Percentiles rank a stretch among this genome's conserved stretches.
Conservation (phyloP, 495 filamentous ascomycete genomes). For the Penicillium atrosanguineum region DNA sequence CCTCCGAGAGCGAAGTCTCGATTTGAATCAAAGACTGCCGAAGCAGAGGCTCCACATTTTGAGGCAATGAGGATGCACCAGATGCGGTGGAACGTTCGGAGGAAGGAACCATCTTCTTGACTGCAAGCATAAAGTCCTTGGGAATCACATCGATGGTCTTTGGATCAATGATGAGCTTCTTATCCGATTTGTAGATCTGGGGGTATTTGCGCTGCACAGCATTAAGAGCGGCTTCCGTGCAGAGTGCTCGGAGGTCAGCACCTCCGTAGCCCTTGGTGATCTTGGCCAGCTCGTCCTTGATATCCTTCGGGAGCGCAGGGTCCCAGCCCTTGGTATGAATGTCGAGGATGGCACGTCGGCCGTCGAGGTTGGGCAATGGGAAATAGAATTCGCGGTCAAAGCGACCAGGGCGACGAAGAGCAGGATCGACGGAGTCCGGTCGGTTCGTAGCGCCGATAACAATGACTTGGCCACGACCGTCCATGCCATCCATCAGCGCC, state of each 20-base stretch:
- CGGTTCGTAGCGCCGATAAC: slow-evolving; percentile 97
- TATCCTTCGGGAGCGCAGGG: slow-evolving; percentile 63
- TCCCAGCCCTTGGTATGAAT: slow-evolving; percentile 97
- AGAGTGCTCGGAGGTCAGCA: slow-evolving; percentile 89
- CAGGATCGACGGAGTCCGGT: slow-evolving; percentile 96
- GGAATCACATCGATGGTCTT: slow-evolving; percentile 77
- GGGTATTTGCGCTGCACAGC: slow-evolving; percentile 93
- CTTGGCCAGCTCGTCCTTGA: slow-evolving; percentile 81
- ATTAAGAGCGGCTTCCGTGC: slow-evolving; percentile 98
- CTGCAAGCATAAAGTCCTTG: slow-evolving; percentile 93
- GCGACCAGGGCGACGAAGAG: slow-evolving; percentile 91
- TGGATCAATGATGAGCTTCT: slow-evolving; percentile 88
- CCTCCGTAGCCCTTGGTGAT: slow-evolving; percentile 95
- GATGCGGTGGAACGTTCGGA: slow-evolving; percentile 85
- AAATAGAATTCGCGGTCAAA: slow-evolving; percentile 99
- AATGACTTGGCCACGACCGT: slow-evolving; percentile 94
- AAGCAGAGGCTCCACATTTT: slow-evolving; percentile 76
- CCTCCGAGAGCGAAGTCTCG: slow-evolving; percentile 62
- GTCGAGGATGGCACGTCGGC: slow-evolving; percentile 79
- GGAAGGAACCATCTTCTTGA: slow-evolving; percentile 94
- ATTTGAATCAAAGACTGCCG: slow-evolving; percentile 67
- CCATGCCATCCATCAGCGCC: slow-evolving; percentile 99
- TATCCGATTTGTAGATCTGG: slow-evolving; percentile 87
- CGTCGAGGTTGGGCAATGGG: slow-evolving; percentile 77
- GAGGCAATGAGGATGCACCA: slow-evolving; percentile 72